phyloP scores from a whole-genome alignment of 2,329 filamentous ascomycete genomes.

The Zalaria sp. region DNA sequence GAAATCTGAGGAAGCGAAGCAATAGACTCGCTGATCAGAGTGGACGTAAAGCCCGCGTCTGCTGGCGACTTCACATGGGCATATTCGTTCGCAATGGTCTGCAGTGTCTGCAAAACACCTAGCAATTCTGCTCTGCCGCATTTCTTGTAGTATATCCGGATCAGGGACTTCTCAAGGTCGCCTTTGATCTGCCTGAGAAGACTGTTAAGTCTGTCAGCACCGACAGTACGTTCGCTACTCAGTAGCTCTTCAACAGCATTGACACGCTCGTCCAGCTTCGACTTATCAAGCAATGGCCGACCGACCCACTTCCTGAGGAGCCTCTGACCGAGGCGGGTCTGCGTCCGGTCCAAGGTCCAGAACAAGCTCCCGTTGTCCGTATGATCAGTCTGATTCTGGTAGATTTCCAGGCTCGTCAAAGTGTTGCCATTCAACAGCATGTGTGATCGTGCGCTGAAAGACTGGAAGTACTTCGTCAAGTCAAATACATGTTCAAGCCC shows the following conservation, averaged over 20 bases:
- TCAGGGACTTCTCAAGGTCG: conserved; percentile 84
- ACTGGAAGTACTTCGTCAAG: conserved; percentile 91
- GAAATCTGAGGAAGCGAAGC: conserved; percentile 63
- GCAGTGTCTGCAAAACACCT: conserved; percentile 69
- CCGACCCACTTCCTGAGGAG: conserved; percentile 92
- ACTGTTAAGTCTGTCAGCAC: conserved; percentile 59
- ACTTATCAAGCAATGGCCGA: conserved; percentile 66
- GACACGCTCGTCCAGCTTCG: conserved; percentile 62
- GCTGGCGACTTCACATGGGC: conserved; percentile 47
- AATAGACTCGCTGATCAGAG: conserved; percentile 57
- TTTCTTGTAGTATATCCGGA: conserved; percentile 95
- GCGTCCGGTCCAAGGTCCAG: conserved; percentile 88
- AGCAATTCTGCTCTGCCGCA: conserved; percentile 83
- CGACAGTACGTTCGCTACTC: conserved; percentile 48
- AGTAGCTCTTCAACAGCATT: conserved; percentile 77
- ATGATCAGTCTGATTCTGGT: conserved; percentile 85
- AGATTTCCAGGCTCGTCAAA: conserved; percentile 84
- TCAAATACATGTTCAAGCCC: conserved; percentile 91
- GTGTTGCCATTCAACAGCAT: conserved; percentile 96
- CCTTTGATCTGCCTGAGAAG: conserved; percentile 58
- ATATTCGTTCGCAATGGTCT: conserved; percentile 68
- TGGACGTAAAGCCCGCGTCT: conserved; percentile 59
- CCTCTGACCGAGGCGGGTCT: conserved; percentile 77
- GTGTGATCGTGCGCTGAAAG: conserved; percentile 84
- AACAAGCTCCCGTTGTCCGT: conserved; percentile 77